These are phyloP conservation scores for Solanum medicagineum DNA, from an alignment of 257 asterid genomes.

Conservation along the genomic window DNA sequence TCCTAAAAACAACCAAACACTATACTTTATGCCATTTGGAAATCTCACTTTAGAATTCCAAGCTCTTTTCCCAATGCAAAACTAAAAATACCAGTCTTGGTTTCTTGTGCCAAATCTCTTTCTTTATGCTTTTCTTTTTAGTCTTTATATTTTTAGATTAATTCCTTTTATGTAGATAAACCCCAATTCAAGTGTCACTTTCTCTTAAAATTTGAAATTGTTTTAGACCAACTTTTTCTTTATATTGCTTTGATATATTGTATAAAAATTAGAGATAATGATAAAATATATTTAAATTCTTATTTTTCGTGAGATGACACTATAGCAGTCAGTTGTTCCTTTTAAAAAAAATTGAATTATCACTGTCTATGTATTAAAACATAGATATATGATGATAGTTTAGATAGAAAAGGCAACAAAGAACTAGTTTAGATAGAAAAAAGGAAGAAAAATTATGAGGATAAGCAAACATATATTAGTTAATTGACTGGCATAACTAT, in stretches of 20 bases:
- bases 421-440: no score
- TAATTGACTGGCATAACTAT: no score
- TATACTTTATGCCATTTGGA: conserved; percentile 48
- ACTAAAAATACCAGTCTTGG: conserved; percentile 33
- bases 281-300: neutral
- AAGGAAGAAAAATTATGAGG: no score
- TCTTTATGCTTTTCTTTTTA: conserved; percentile 40
- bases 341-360: fast-evolving
- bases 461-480: no score
- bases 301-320: neutral
- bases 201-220: conserved; percentile 15
- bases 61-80: conserved; percentile 69
- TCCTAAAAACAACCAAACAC: conserved; percentile 44
- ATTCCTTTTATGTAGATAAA: conserved; percentile 4
- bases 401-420: neutral
- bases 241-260: conserved; percentile 15
- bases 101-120: conserved; percentile 47
- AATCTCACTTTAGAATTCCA: conserved; percentile 78
- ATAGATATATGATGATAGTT: neutral
- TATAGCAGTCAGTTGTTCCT: fast-evolving
- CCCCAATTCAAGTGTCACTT: conserved; percentile 24
- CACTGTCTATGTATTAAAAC: fast-evolving
- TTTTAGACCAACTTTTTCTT: conserved; percentile 40
- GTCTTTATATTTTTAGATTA: neutral
- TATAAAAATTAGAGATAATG: neutral